Base-by-base conservation (phyloP, 192 early-diverging fungal genomes). In the Podila horticola region DNA sequence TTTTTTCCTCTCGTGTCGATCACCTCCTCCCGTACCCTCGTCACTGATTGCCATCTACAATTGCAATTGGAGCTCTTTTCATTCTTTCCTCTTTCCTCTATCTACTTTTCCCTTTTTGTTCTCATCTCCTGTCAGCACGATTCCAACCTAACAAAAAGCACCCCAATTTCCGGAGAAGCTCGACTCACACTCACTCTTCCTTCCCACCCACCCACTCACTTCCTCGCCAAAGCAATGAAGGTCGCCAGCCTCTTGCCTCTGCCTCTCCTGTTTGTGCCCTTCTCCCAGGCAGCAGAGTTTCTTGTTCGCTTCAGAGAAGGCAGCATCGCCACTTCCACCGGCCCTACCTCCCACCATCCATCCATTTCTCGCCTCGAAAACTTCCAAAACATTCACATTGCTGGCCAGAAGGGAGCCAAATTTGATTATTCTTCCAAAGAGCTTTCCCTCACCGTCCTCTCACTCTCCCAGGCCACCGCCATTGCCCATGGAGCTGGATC, bases 291-390 rank as follows among this genome's bases (percentile, higher is more conserved):
- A 5, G 71, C 71, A 33, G 76, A 72, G 33, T 81, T 73, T 52
- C 71, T 81, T 20, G 61, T 81, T 52, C 76, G 71, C 38, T 81
- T 81, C 62, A 72, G 72, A 41, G 76, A 81, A 22, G 71, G 76
- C 5, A 9, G 51, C 4, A 28, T 26, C 41, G 26, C 58, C 26
- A 22, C 59, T 6, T 61, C 59, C 58, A 30, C 58, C 1, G 58
- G 24, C n/a, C 30, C 58, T 11, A 33, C 58, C 28, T 3, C 58
- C 12, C 33, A 17, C 1, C 26, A 49, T 0, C 52, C 33, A 30
- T 11, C 22, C 19, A 12, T 72, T 66, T 81, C 76, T 11, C 59
- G 76, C 17, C 59, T 81, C 26, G 58, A 77, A 24, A 38, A 64
- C 7, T n/a, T 66, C 17, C 62, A 69, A 55, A 55, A 55, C 29